A percentile compares a stretch with the other conserved stretches of the same genome.
phyloP scores from a whole-genome alignment of 2,329 filamentous ascomycete genomes.

The Pestalotiopsis sp. region DNA sequence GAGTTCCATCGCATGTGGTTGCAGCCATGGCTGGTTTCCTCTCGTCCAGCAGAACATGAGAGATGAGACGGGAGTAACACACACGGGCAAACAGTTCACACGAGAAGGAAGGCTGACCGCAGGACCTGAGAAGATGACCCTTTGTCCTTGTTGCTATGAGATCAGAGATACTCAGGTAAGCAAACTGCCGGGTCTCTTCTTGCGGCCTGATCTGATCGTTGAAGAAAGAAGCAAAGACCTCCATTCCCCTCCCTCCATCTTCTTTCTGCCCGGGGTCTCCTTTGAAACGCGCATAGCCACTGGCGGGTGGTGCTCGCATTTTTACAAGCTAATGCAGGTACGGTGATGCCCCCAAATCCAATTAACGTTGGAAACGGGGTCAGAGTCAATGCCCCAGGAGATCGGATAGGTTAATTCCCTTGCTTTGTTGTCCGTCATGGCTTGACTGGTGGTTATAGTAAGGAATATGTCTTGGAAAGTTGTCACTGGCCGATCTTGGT shows the following conservation, averaged over 20 bases:
- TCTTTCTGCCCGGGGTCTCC: not conserved
- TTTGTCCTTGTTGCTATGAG: not conserved
- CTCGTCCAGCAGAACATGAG: not conserved
- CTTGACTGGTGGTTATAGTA: not conserved
- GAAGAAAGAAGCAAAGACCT: constrained; percentile 3
- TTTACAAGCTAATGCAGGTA: constrained; percentile 30
- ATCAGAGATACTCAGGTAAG: not conserved
- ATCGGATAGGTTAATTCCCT: too few species aligned
- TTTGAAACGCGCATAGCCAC: constrained; percentile 33
- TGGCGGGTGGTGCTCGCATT: constrained; percentile 13
- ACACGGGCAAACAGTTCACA: not conserved
- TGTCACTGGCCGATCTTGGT: not conserved
- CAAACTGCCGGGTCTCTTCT: constrained; percentile 3
- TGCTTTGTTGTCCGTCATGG: not conserved
- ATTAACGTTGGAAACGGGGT: not conserved
- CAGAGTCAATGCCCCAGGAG: not conserved
- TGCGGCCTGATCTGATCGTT: constrained; percentile 5
- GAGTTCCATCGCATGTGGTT: not conserved
- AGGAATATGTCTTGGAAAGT: too few species aligned
- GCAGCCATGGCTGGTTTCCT: not conserved
- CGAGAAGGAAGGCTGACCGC: not conserved
- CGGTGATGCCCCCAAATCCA: constrained; percentile 10
- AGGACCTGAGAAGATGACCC: not conserved
- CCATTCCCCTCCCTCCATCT: not conserved
- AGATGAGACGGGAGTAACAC: not conserved